Conservation (phyloP, 2,329 filamentous ascomycete genomes). For the Calonectria pseudoreteaudii region DNA sequence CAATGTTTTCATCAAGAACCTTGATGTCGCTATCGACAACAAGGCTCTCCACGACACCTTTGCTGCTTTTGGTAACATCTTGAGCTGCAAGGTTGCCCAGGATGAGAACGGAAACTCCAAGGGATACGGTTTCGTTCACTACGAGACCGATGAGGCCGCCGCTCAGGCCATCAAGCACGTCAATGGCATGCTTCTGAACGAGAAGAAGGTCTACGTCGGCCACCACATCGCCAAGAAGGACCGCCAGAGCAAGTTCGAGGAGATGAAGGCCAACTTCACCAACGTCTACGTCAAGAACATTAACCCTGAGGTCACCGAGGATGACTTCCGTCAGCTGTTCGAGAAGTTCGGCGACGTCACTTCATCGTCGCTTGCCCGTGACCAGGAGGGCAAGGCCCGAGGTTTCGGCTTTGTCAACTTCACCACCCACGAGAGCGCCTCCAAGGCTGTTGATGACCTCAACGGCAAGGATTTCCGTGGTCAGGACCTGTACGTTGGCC, state of each 20-base stretch:
- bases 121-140: conserved; percentile 99
- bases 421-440: conserved; percentile 88
- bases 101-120: conserved; percentile 97
- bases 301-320: conserved; percentile 83
- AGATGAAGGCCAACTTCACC: conserved; percentile 99
- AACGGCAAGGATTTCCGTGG: conserved; percentile 93
- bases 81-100: conserved; percentile 99
- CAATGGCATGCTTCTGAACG: conserved; percentile 99
- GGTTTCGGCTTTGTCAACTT: conserved; percentile 98
- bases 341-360: conserved; percentile 94
- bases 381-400: conserved; percentile 90
- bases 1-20: conserved; percentile 99
- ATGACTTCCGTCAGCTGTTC: conserved; percentile 94
- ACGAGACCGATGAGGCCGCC: conserved; percentile 98
- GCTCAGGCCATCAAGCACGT: conserved; percentile 99
- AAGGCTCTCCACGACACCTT: conserved; percentile 99
- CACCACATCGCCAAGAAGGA: conserved; percentile 99
- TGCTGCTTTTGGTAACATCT: conserved; percentile 97
- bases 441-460: conserved; percentile 88
- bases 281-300: conserved; percentile 99
- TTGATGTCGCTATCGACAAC: conserved; percentile 99
- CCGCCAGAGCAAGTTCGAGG: conserved; percentile 99
- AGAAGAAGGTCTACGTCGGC: conserved; percentile 99
- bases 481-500: conserved; percentile 97
- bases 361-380: conserved; percentile 92